phyloP scores from a whole-genome alignment of 371 early-diverging fungal species.

The Actinomucor elegans region DNA sequence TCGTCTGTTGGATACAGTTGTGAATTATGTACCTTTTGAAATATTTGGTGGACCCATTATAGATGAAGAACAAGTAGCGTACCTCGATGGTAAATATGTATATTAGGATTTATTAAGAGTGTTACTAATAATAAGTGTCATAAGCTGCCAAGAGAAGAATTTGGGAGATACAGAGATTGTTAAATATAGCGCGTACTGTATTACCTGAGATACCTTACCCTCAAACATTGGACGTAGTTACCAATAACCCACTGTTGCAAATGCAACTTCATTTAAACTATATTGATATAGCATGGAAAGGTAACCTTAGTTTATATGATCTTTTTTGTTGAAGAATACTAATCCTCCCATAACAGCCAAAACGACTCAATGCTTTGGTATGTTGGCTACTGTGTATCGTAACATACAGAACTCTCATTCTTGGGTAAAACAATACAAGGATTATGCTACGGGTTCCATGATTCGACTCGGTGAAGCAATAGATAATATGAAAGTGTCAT shows the following conservation, averaged over 20 bases:
- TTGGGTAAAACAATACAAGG: constrained; percentile 23
- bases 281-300: constrained; percentile 43
- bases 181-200: constrained; percentile 33
- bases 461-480: constrained; percentile 8
- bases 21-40: constrained; percentile 40
- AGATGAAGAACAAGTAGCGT: constrained; percentile 35
- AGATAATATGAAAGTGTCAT: not conserved
- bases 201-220: constrained; percentile 48
- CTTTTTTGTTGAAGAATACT: too few species aligned
- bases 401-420: constrained; percentile 20
- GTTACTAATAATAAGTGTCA: too few species aligned
- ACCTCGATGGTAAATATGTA: constrained; percentile 34
- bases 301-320: constrained; percentile 24
- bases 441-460: constrained; percentile 18
- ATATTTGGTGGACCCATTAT: constrained; percentile 38
- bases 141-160: constrained; percentile 25
- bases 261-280: constrained; percentile 27
- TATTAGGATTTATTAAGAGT: too few species aligned
- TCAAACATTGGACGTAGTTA: constrained; percentile 36
- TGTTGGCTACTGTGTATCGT: constrained; percentile 12
- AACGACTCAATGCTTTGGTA: constrained; percentile 22
- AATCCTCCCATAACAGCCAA: too few species aligned
- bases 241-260: constrained; percentile 30
- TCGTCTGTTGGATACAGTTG: constrained; percentile 23
- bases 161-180: constrained; percentile 33